Evolutionary conservation across 2,329 filamentous ascomycete species (phyloP).

Genomic region (Berkeleyomyces rouxiae): DNA sequence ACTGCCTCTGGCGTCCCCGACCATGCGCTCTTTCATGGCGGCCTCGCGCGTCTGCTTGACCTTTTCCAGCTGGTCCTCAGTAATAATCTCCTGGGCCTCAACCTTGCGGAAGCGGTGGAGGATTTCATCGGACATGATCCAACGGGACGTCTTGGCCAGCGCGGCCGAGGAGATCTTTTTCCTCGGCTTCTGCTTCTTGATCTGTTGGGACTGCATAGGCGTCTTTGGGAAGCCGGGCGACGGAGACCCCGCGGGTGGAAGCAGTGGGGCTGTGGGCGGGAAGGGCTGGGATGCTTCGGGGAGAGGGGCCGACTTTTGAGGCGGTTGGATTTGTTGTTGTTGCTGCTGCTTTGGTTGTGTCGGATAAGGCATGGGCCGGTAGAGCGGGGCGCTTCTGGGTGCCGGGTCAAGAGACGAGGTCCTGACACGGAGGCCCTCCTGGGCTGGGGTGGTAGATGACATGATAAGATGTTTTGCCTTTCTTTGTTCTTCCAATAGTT

Average conservation of each 20-base stretch:
- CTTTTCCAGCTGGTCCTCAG: conserved; percentile 33
- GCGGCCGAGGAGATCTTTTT: conserved; percentile 1
- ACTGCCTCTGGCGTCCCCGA: not conserved
- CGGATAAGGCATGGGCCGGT: conserved; percentile 2
- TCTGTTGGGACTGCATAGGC: not conserved
- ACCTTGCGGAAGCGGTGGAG: conserved; percentile 37
- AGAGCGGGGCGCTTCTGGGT: conserved; percentile 8
- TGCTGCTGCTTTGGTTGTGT: not conserved
- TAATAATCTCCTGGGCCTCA: conserved; percentile 43
- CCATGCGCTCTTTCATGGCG: not conserved
- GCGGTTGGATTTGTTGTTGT: not conserved
- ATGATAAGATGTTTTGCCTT: not conserved
- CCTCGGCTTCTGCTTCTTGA: conserved; percentile 8
- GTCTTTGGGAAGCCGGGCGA: not conserved
- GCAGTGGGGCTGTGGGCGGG: conserved; percentile 1
- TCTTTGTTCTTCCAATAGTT: not conserved
- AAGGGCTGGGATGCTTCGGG: conserved; percentile 2
- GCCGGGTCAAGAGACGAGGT: not conserved
- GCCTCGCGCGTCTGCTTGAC: conserved; percentile 24
- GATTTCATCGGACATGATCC: conserved; percentile 39
- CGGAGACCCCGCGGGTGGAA: not conserved
- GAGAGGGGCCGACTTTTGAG: not conserved
- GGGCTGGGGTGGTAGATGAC: not conserved
- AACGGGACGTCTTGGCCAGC: conserved; percentile 23
- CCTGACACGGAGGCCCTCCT: conserved; percentile 3